Conservation (phyloP, 2,329 filamentous ascomycete species). For the Aspergillus costaricaensis region DNA sequence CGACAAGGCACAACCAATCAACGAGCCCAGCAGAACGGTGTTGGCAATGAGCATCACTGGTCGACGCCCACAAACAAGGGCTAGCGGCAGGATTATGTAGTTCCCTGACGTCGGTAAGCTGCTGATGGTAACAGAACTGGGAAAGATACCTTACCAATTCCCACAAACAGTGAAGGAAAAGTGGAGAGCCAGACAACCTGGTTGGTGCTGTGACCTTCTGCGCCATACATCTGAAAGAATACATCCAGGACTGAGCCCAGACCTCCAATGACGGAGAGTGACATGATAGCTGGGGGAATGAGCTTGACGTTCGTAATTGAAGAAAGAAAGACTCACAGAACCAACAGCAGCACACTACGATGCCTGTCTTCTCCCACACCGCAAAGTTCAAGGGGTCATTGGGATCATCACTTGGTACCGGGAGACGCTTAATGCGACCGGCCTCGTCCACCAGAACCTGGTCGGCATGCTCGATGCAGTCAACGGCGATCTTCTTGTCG, state of each 20-base stretch:
- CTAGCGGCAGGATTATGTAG: constrained; percentile 44
- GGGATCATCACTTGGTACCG: constrained; percentile 27
- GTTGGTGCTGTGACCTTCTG: constrained; percentile 26
- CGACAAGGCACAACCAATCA: constrained; percentile 38
- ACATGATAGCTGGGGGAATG: constrained; percentile 24
- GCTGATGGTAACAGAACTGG: background rate
- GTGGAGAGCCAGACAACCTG: constrained; percentile 40
- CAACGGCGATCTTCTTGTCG: background rate
- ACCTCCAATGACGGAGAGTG: constrained; percentile 28
- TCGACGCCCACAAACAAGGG: constrained; percentile 42
- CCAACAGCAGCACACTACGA: constrained; percentile 32
- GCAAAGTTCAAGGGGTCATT: constrained; percentile 31
- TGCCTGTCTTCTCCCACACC: constrained; percentile 25
- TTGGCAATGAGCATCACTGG: constrained; percentile 38
- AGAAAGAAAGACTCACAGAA: constrained; percentile 21
- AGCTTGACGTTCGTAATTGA: background rate
- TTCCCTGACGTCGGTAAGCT: constrained; percentile 21
- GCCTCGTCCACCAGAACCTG: constrained; percentile 19
- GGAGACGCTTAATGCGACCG: constrained; percentile 25
- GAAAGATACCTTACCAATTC: constrained; percentile 32
- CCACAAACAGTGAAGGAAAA: constrained; percentile 44
- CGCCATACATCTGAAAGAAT: constrained; percentile 36
- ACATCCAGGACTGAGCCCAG: constrained; percentile 36
- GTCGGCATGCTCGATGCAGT: background rate
- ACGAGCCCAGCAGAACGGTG: constrained; percentile 34